Evolutionary conservation across 495 filamentous ascomycete genomes (phyloP), one percentile per base, ranked within the genome.

Genomic region (Aspergillus incahuasiensis): DNA sequence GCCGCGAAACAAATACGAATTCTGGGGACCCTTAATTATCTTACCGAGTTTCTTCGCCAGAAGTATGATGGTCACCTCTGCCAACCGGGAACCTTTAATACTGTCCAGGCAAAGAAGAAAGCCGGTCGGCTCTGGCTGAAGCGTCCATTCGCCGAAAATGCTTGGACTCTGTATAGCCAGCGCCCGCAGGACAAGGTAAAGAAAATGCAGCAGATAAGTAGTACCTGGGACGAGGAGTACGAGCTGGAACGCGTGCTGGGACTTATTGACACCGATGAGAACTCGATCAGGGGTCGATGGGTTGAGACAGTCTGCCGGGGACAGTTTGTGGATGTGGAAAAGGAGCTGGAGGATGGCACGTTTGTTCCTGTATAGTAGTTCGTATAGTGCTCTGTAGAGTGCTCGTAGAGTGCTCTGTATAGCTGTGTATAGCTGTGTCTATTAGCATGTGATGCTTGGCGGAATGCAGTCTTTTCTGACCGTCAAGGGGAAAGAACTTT

Each of bases 141-240:
- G 12, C 58, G 53, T 24, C 49, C 61, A 35, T 35, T 15, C 32
- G 4, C 9, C 8, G 9, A 35, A 35, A 5, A 6, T 35, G 25
- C 8, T 11, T 35, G 32, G 32, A 30, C 5, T n/a, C 25, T 4
- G 25, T 28, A 28, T 28, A 28, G 4, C 25, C 25, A n/a, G n/a
- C n/a, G n/a, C n/a, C n/a, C n/a, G n/a, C n/a, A n/a, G 25, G 25
- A 28, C 8, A 28, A 28, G 3, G 25, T 3, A 4, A 8, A 4
- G 25, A 28, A 12, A 35, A 12, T 68, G 13, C 28, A 16, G 15
- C 25, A 53, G 51, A 46, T 20, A 5, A 41, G 66, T 6, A 52
- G 54, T 40, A 0, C 22, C n/a, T 71, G 68, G 68, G 66, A 71
- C 25, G 68, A 69, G 56, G 64, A 64, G 40, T 65, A 62, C 50